Conservation (phyloP, 2,329 filamentous ascomycete species). For the Paecilomyces sp. region DNA sequence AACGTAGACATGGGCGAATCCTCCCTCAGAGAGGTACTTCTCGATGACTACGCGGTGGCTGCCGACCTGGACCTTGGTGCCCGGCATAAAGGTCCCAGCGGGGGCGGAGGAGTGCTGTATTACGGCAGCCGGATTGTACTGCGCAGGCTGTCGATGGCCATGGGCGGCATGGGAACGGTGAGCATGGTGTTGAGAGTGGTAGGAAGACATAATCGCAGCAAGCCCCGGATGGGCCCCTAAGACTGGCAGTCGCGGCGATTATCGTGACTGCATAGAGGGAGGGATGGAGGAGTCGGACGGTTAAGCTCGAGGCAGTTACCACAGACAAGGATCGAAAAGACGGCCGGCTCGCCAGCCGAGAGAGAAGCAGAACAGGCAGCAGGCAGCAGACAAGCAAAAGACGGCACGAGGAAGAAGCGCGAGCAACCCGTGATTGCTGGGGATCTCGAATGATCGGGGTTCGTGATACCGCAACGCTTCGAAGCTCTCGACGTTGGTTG, state of each 20-base stretch:
- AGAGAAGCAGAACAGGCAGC: not conserved
- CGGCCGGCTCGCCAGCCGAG: not conserved
- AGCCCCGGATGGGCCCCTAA: constrained; percentile 19
- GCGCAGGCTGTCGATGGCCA: constrained; percentile 20
- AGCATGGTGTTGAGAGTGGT: constrained; percentile 19
- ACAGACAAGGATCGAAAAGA: not conserved
- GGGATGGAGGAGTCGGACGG: constrained; percentile 2
- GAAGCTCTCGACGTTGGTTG: not conserved
- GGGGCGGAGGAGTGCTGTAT: constrained; percentile 31
- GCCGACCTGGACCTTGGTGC: constrained; percentile 95
- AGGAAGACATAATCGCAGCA: constrained; percentile 24
- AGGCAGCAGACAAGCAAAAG: not conserved
- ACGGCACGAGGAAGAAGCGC: not conserved
- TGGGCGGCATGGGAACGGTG: constrained; percentile 20
- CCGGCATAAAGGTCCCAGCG: constrained; percentile 83
- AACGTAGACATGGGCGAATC: constrained; percentile 96
- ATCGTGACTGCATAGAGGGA: constrained; percentile 17
- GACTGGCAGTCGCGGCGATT: constrained; percentile 7
- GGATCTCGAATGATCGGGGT: constrained; percentile 3
- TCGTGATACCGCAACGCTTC: constrained; percentile 3
- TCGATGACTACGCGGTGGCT: constrained; percentile 88
- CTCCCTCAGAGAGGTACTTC: constrained; percentile 95
- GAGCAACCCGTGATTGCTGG: not conserved
- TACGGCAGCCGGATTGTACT: constrained; percentile 29
- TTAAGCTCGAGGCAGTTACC: not conserved